Evolutionary conservation across 2,329 filamentous ascomycete genomes (phyloP).

Genomic region (Blumeriella jaapii): DNA sequence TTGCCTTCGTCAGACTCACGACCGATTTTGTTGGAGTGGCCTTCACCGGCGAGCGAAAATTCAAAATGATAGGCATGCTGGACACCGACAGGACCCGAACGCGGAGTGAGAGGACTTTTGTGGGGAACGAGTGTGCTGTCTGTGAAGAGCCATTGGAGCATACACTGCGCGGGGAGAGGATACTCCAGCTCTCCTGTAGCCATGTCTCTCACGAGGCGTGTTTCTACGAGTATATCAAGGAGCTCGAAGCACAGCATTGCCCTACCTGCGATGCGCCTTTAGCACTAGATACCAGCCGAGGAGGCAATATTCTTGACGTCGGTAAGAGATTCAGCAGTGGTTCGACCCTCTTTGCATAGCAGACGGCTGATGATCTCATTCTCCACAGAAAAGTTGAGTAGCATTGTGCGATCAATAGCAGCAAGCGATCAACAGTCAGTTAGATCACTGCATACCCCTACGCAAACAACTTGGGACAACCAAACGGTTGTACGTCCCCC

Average conservation of each 20-base stretch:
- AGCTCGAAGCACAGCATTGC: conserved; percentile 88
- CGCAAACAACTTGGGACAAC: conserved; percentile 57
- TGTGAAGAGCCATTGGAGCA: conserved; percentile 96
- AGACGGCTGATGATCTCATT: conserved; percentile 15
- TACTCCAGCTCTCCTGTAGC: conserved; percentile 91
- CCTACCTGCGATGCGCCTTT: conserved; percentile 87
- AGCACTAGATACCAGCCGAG: conserved; percentile 80
- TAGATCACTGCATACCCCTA: conserved; percentile 37
- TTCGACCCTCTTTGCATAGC: conserved; percentile 22
- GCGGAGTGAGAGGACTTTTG: conserved; percentile 84
- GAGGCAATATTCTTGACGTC: conserved; percentile 84
- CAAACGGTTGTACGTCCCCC: conserved; percentile 44
- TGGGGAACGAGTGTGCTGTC: conserved; percentile 87
- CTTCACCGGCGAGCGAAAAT: conserved; percentile 22
- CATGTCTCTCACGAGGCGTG: conserved; percentile 97
- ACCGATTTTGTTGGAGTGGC: conserved; percentile 15
- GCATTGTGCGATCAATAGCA: conserved; percentile 75
- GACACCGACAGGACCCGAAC: conserved; percentile 67
- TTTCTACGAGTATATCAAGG: conserved; percentile 96
- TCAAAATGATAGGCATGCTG: conserved; percentile 52
- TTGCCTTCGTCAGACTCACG: conserved; percentile 9
- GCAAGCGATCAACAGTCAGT: conserved; percentile 42
- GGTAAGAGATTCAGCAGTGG: conserved; percentile 41
- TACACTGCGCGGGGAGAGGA: conserved; percentile 83
- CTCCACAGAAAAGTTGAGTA: conserved; percentile 78